Evolutionary conservation across 2,329 filamentous ascomycete genomes (phyloP).

Genomic region (Talaromyces albobiverticillius): DNA sequence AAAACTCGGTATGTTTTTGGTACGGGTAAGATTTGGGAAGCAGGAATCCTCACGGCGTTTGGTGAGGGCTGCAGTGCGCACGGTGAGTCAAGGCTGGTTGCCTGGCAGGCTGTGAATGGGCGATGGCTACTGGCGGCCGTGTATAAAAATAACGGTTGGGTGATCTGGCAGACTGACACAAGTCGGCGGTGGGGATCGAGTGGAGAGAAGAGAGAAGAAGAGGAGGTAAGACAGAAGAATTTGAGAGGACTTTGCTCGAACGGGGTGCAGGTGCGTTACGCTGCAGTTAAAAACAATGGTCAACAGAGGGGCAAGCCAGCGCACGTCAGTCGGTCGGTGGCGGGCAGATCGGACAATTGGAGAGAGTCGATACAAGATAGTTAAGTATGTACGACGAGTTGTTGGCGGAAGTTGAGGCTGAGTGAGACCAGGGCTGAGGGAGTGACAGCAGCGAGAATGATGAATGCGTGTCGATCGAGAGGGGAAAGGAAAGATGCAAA

Average conservation of each 20-base stretch:
- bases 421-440: conserved; percentile 6
- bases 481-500: neutral
- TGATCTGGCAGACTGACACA: conserved; percentile 18
- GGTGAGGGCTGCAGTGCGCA: conserved; percentile 11
- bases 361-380: neutral
- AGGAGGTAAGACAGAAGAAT: conserved; percentile 3
- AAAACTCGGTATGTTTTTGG: conserved; percentile 16
- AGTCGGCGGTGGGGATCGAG: conserved; percentile 12
- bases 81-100: conserved; percentile 12
- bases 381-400: too few species aligned
- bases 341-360: conserved; percentile 10
- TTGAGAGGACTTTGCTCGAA: conserved; percentile 4
- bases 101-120: conserved; percentile 18
- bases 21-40: conserved; percentile 5
- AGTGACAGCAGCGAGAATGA: neutral
- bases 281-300: conserved; percentile 1
- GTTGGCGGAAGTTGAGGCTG: conserved; percentile 15
- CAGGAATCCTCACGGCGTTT: conserved; percentile 2
- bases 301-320: conserved; percentile 11
- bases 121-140: neutral
- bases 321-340: conserved; percentile 7
- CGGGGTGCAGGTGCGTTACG: conserved; percentile 12
- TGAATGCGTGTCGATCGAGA: neutral
- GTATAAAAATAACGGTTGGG: conserved; percentile 12
- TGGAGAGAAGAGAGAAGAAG: conserved; percentile 8